Evolutionary conservation across 208 protist genomes (phyloP).

Genomic region (Leishmania lainsoni): DNA sequence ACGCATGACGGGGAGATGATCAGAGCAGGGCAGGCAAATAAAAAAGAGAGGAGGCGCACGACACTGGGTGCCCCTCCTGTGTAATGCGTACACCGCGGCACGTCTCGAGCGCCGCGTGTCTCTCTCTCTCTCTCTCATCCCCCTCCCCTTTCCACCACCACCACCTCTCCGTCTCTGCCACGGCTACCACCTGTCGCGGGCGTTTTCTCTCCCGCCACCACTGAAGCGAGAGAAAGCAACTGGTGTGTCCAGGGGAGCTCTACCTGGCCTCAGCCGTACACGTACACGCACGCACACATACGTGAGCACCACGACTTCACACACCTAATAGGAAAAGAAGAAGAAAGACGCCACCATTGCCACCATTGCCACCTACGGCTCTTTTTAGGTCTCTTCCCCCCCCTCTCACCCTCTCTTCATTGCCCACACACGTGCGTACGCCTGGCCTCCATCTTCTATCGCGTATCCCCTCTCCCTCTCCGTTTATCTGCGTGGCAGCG

Average conservation of each 20-base stretch:
- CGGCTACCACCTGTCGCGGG: not conserved
- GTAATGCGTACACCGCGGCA: not conserved
- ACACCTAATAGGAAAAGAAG: not conserved
- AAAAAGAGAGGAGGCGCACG: not conserved
- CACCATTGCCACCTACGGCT: not conserved
- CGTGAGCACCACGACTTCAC: not conserved
- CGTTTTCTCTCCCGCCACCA: not conserved
- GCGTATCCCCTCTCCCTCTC: not conserved
- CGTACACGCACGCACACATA: not conserved
- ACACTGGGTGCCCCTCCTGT: not conserved
- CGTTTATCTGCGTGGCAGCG: not conserved
- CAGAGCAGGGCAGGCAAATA: not conserved
- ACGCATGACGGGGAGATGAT: not conserved
- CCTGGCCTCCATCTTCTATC: not conserved
- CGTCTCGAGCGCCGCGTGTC: not conserved
- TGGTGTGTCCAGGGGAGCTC: not conserved
- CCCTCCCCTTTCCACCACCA: not conserved
- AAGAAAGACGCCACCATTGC: too few relatives aligned
- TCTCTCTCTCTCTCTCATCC: not conserved
- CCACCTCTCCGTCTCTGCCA: not conserved
- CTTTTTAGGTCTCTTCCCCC: not conserved
- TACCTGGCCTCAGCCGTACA: not conserved
- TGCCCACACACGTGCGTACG: not conserved
- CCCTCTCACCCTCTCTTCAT: not conserved
- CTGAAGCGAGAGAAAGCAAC: not conserved